Evolutionary conservation across 345 rosid genomes (phyloP), one percentile per base, ranked within the genome.

Genomic region (Cardamine occulta): DNA sequence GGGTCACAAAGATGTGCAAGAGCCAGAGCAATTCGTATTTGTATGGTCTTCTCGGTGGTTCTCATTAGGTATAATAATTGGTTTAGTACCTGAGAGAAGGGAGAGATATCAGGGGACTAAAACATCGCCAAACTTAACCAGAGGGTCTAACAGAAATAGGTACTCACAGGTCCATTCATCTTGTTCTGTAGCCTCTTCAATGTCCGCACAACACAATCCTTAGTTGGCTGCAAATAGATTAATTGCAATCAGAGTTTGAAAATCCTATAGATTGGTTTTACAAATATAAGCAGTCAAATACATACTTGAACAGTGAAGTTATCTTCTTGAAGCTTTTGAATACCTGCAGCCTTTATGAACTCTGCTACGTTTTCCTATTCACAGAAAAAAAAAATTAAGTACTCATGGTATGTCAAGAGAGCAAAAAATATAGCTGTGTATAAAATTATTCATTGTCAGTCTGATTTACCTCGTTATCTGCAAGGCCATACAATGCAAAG

Each of bases 1-100:
- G 88, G 86, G 21, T 86, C 77, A 81, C 91, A 88, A n/a, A 88
- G 86, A 79, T 88, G 84, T 79, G 96, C 88, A 68, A 90, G 88
- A 68, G 93, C 75, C 81, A 87, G 73, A 80, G 88, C 88, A 79
- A 90, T 74, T 73, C 79, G 82, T 71, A 69, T 88, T 76, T 88
- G 88, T 62, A 85, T 72, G 57, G 77, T 45, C 73, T 77, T 85
- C 56, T 85, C 88, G 0, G 82, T 75, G 48, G 63, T 78, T 39
- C 82, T 82, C 93, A 88, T 84, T 71, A 85, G 45, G 78, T 86
- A 86, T 62, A 90, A 61, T 26, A 88, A 80, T 72, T 80, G 86
- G 66, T 76, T 85, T 66, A 88, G 58, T 23, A 83, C 87, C 96
- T 90, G 79, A 63, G 29, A 66, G 29, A 61, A 61, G 19, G n/a